These are phyloP conservation scores for Ascochyta clinopodiicola DNA, from an alignment of 2,329 filamentous ascomycete genomes.

Conservation along the genomic window DNA sequence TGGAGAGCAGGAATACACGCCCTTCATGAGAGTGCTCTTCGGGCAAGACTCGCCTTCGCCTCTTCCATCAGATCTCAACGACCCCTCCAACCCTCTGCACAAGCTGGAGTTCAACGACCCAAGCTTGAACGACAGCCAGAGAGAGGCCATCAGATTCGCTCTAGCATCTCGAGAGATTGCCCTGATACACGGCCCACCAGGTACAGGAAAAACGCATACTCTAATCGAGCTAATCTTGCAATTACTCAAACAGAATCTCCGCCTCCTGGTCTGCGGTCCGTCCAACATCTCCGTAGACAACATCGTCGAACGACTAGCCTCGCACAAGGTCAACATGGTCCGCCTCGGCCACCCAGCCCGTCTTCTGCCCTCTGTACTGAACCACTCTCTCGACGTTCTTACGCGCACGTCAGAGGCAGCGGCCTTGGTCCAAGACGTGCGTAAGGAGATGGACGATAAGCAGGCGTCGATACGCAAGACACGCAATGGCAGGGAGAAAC, in stretches of 20 bases:
- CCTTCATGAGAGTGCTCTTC: slow-evolving; percentile 67
- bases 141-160: slow-evolving; percentile 77
- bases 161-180: slow-evolving; percentile 81
- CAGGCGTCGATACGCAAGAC: slow-evolving; percentile 89
- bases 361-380: slow-evolving; percentile 83
- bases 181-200: slow-evolving; percentile 92
- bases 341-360: slow-evolving; percentile 92
- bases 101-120: slow-evolving; percentile 62
- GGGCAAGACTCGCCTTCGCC: slow-evolving; percentile 63
- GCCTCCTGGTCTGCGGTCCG: slow-evolving; percentile 91
- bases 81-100: slow-evolving; percentile 48
- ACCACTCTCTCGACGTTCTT: slow-evolving; percentile 88
- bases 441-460: slow-evolving; percentile 91
- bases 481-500: slow-evolving; percentile 77
- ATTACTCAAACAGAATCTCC: slow-evolving; percentile 73
- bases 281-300: slow-evolving; percentile 99
- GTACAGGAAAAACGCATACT: slow-evolving; percentile 96
- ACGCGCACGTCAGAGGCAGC: slow-evolving; percentile 91
- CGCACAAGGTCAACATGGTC: slow-evolving; percentile 84
- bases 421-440: slow-evolving; percentile 85
- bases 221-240: slow-evolving; percentile 96
- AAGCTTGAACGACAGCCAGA: slow-evolving; percentile 66
- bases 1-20: slow-evolving; percentile 61
- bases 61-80: slow-evolving; percentile 53
- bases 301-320: slow-evolving; percentile 88